Evolutionary conservation across 108 stramenopile genomes (phyloP), one percentile per base, ranked within the genome.

Genomic region (Skeletonema marinoi): DNA sequence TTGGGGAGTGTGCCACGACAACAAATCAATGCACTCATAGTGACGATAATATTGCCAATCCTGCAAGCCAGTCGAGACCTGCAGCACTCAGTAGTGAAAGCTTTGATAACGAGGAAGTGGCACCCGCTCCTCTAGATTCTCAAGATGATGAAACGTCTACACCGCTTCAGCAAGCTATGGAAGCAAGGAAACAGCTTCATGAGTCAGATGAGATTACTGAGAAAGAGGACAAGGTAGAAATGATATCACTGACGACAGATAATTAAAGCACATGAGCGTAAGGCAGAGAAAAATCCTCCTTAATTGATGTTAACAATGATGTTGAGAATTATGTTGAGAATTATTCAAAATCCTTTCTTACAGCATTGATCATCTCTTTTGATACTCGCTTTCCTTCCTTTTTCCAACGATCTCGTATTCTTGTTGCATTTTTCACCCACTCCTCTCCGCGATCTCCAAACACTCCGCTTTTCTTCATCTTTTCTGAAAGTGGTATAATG

Each of bases 401-500:
- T 41, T 74, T 68, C 89, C 89, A 90, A 42, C 77, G 82, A 51
- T 84, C 74, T 54, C 87, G 78, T 77, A 87, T 87, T 35, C 65
- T 76, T 29, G 73, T 33, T 9, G 87, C 87, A 63, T 90, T 87
- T 32, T 85, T 84, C 50, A 85, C 54, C 65, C 80, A 90, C 54
- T 82, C 84, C 25, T 85, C 86, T 21, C 86, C 78, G 32, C 65
- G 63, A 8, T 86, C 88, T 12, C 88, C 88, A 80, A 91, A 90
- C 32, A 86, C 84, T 39, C 87, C 86, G 54, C 86, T 86, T 42
- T 83, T 78, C 6, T 84, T 65, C 84, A 90, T 73, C 73, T 88
- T 90, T 59, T 79, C 85, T 32, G 89, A 86, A 61, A 90, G 77
- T 11, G 89, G 89, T 64, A 90, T 84, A 41, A 90, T 66, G 61